A percentile compares a stretch with the other conserved stretches of the same genome.
phyloP scores from a whole-genome alignment of 2,329 filamentous ascomycete species.

The Aspergillus japonicus region DNA sequence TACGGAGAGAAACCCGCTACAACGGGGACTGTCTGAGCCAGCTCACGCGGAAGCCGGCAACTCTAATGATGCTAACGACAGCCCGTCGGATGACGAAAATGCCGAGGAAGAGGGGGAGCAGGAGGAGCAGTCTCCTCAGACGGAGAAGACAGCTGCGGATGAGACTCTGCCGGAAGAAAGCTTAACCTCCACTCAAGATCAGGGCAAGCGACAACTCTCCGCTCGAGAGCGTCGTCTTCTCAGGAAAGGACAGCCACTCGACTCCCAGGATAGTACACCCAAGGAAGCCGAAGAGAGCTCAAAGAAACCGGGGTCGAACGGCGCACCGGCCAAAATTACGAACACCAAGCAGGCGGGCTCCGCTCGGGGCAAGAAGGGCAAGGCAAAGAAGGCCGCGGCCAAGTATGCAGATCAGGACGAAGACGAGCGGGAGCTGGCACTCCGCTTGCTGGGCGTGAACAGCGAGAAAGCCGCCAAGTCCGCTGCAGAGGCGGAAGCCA shows the following conservation, averaged over 20 bases:
- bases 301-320: conserved; percentile 16
- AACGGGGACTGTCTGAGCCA: conserved; percentile 17
- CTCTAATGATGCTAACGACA: conserved; percentile 27
- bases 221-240: conserved; percentile 46
- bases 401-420: conserved; percentile 96
- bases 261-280: conserved; percentile 12
- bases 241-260: conserved; percentile 31
- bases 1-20: conserved; percentile 19
- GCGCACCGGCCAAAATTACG: conserved; percentile 19
- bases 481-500: conserved; percentile 58
- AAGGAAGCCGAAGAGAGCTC: conserved; percentile 15
- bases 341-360: conserved; percentile 21
- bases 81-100: conserved; percentile 43
- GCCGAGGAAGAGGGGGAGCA: conserved; percentile 22
- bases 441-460: conserved; percentile 78
- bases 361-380: conserved; percentile 72
- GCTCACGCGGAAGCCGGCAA: conserved; percentile 25
- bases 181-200: conserved; percentile 9
- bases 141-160: neutral
- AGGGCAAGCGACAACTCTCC: conserved; percentile 33
- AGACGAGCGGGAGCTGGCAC: conserved; percentile 80
- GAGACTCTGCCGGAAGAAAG: conserved; percentile 15
- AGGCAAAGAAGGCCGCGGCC: conserved; percentile 79
- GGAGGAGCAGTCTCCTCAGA: conserved; percentile 12
- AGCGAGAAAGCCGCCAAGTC: conserved; percentile 58